A percentile compares a stretch with the other conserved stretches of the same genome.
Evolutionary conservation across 345 rosid species (phyloP).

Genomic region (Eucalyptus sp.): DNA sequence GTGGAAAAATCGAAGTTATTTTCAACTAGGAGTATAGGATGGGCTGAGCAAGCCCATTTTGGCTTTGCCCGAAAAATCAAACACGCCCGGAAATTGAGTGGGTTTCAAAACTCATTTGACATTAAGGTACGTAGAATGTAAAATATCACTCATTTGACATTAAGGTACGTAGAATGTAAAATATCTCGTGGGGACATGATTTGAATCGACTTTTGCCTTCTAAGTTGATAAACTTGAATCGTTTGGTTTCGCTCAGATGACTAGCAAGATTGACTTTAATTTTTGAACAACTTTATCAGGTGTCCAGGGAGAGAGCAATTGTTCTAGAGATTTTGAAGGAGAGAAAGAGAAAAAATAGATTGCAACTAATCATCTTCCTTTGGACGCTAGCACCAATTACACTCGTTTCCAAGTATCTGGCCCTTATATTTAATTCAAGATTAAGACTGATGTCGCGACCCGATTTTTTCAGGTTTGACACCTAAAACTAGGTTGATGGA

Average conservation of each 20-base stretch:
- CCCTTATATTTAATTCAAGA: too few relatives aligned
- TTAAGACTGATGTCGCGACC: too few relatives aligned
- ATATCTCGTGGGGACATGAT: not conserved
- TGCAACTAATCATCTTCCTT: not conserved
- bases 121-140: too few relatives aligned
- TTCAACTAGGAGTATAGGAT: not conserved
- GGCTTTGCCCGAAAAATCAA: not conserved
- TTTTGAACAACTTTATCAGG: not conserved
- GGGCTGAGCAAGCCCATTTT: not conserved
- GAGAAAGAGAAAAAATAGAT: not conserved
- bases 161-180: accelerated
- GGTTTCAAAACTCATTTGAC: too few relatives aligned
- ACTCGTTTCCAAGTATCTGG: not conserved
- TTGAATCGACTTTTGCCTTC: not conserved
- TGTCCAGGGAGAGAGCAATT: not conserved
- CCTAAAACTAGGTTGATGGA: too few relatives aligned
- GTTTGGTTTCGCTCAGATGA: accelerated
- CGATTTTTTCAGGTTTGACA: too few relatives aligned
- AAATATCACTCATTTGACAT: not conserved
- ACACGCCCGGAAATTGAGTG: not conserved
- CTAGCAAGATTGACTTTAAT: not conserved
- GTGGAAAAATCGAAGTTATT: not conserved
- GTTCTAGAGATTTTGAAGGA: not conserved
- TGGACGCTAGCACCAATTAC: accelerated
- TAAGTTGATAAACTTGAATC: not conserved